phyloP scores from a whole-genome alignment of 352 stramenopile genomes.

The Thalassiosira ordinaria region DNA sequence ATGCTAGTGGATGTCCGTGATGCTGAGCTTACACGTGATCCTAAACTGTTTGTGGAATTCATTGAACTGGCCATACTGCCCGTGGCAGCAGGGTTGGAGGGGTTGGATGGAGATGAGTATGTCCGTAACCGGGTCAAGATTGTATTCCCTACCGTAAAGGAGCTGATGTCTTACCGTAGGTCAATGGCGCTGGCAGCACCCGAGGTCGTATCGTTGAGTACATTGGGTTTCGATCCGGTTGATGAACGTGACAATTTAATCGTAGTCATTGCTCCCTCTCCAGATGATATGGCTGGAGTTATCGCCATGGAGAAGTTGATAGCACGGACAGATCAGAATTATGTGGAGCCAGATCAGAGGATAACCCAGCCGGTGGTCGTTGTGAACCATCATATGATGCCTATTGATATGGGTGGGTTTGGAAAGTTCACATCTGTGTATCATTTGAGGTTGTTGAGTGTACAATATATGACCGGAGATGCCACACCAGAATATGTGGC shows the following conservation, averaged over 20 bases:
- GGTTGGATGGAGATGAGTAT: slow-evolving; percentile 58
- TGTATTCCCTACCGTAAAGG: slow-evolving; percentile 84
- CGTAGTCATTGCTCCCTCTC: slow-evolving; percentile 79
- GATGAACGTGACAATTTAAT: slow-evolving; percentile 84
- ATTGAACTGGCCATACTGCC: slow-evolving; percentile 84
- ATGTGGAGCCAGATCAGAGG: slow-evolving; percentile 42
- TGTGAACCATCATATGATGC: slow-evolving; percentile 87
- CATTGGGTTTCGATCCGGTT: slow-evolving; percentile 82
- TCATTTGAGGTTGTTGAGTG: slow-evolving; percentile 80
- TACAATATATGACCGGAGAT: slow-evolving; percentile 84
- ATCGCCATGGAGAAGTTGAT: slow-evolving; percentile 77
- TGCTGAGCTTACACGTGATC: slow-evolving; percentile 80
- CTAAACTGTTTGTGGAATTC: slow-evolving; percentile 82
- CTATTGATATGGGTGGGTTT: slow-evolving; percentile 62
- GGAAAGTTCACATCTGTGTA: slow-evolving; percentile 80
- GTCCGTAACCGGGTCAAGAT: slow-evolving; percentile 83
- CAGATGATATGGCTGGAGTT: slow-evolving; percentile 78
- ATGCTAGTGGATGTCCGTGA: slow-evolving; percentile 86
- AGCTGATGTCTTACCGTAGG: slow-evolving; percentile 80
- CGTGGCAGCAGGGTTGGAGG: slow-evolving; percentile 80
- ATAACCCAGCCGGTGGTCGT: slow-evolving; percentile 77
- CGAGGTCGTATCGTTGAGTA: slow-evolving; percentile 84
- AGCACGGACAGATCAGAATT: slow-evolving; percentile 51
- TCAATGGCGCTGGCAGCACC: slow-evolving; percentile 81
- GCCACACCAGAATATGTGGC: slow-evolving; percentile 52